Base-by-base conservation (phyloP, 257 asterid genomes). In the Solanum clarkiae region DNA sequence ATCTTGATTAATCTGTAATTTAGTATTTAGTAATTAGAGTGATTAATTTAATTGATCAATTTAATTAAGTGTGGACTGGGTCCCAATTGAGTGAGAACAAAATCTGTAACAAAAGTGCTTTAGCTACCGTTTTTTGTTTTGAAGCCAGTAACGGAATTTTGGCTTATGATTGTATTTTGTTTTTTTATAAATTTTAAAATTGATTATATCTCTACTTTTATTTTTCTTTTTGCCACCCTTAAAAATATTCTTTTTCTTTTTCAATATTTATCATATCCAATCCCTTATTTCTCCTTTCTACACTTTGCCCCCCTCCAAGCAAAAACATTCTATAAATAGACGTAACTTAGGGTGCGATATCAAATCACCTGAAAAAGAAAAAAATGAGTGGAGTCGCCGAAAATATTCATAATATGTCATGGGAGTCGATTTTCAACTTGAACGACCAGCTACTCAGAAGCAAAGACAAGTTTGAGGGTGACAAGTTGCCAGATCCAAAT, bases 91-190 rank as follows among this genome's bases (percentile, higher is more conserved):
- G 59, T 57, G 79, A 55, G 42, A 84, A 17, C 36, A 47, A 62
- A 51, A 66, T 53, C 16, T 66, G 42, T 11, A 62, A 69, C 10
- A 62, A 47, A 17, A 44, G 69, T 74, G 20, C 14, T 62, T 49
- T 65, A 87, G 88, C 85, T 71, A 59, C 85, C 85, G 82, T 84
- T 86, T 63, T 85, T 85, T 88, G 91, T 88, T 88, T 69, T 84
- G 88, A 92, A 92, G 92, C 87, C 80, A 49, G 91, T 89, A 90
- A 91, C 94, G 91, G 91, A 88, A 88, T 88, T 88, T 87, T 82
- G 88, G 89, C 91, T 87, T 88, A 91, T 92, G 90, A 91, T 82
- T 82, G 57, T 60, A 42, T 62, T 63, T 82, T 82, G 29, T 32
- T 82, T 26, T 32, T n/a, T 32, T 68, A 12, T 9, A 47, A 70